Conservation (phyloP, 805 yeast genomes). For the Teunomyces cretensis region DNA sequence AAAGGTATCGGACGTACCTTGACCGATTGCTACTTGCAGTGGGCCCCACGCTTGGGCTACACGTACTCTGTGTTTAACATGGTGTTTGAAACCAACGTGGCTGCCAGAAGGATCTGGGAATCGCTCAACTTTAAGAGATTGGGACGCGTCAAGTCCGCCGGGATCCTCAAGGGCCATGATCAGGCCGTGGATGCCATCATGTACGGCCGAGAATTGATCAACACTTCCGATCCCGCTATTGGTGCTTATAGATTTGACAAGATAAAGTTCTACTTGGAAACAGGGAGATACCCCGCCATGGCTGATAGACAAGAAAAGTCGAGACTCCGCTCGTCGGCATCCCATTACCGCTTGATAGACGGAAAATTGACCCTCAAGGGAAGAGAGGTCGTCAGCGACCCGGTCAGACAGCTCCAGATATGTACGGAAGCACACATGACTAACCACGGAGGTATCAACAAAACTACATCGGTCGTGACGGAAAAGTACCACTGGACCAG, state of each 20-base stretch:
- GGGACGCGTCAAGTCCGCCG: conserved; percentile 85
- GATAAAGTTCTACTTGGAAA: conserved; percentile 71
- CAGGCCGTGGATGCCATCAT: conserved; percentile 84
- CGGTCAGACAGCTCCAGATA: conserved; percentile 69
- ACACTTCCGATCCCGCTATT: conserved; percentile 47
- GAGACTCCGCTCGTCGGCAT: conserved; percentile 75
- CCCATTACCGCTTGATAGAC: conserved; percentile 68
- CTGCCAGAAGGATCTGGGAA: conserved; percentile 79
- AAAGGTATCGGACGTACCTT: conserved; percentile 88
- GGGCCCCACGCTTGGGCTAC: conserved; percentile 91
- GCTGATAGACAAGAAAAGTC: conserved; percentile 84
- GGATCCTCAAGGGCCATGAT: conserved; percentile 79
- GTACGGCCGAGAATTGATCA: conserved; percentile 77
- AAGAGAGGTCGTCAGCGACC: conserved; percentile 79
- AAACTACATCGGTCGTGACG: conserved; percentile 73
- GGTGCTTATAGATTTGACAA: conserved; percentile 70
- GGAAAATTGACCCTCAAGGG: conserved; percentile 78
- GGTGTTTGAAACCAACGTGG: conserved; percentile 83
- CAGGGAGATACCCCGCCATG: conserved; percentile 83
- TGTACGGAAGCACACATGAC: conserved; percentile 67
- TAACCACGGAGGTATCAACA: conserved; percentile 86
- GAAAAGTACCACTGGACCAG: conserved; percentile 90
- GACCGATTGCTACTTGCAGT: conserved; percentile 78
- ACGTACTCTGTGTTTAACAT: conserved; percentile 80
- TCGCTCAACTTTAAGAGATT: conserved; percentile 70